Conservation (phyloP, 1,139 yeast genomes). For the Eremothecium cymbalariae region DNA sequence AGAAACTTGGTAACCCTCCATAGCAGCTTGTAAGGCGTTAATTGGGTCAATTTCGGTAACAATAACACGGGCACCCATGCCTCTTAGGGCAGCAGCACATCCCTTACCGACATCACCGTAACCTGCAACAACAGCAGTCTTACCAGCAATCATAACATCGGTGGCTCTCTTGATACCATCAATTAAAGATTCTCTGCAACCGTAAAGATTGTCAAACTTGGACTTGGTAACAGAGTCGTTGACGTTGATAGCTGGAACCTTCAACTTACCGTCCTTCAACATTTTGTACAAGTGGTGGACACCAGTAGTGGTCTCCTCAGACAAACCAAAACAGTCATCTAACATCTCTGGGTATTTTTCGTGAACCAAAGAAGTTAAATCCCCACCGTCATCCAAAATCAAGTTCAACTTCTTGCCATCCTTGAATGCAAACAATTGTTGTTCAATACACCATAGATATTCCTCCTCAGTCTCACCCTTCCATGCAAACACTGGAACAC, state of each 20-base stretch:
- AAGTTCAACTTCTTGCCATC: constrained; percentile 93
- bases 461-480: constrained; percentile 99
- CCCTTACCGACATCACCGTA: constrained; percentile 99
- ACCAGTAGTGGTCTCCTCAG: constrained; percentile 99
- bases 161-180: constrained; percentile 99
- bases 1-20: constrained; percentile 96
- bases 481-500: constrained; percentile 99
- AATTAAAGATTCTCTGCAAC: constrained; percentile 97
- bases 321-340: constrained; percentile 88
- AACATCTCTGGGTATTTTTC: constrained; percentile 98
- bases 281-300: constrained; percentile 98
- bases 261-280: constrained; percentile 81
- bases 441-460: constrained; percentile 99
- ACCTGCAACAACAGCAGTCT: constrained; percentile 98
- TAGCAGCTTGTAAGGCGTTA: constrained; percentile 99
- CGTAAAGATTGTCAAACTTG: constrained; percentile 98
- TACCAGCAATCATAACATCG: constrained; percentile 99
- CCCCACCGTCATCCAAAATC: constrained; percentile 99
- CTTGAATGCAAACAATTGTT: constrained; percentile 97
- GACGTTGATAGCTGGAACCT: constrained; percentile 99
- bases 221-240: constrained; percentile 99
- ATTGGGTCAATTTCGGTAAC: constrained; percentile 98
- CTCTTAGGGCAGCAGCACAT: constrained; percentile 98
- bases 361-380: constrained; percentile 93
- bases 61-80: constrained; percentile 99